Evolutionary conservation across 2,329 filamentous ascomycete genomes (phyloP), one percentile per base, ranked within the genome.

Genomic region (Bipolaris sorokiniana): DNA sequence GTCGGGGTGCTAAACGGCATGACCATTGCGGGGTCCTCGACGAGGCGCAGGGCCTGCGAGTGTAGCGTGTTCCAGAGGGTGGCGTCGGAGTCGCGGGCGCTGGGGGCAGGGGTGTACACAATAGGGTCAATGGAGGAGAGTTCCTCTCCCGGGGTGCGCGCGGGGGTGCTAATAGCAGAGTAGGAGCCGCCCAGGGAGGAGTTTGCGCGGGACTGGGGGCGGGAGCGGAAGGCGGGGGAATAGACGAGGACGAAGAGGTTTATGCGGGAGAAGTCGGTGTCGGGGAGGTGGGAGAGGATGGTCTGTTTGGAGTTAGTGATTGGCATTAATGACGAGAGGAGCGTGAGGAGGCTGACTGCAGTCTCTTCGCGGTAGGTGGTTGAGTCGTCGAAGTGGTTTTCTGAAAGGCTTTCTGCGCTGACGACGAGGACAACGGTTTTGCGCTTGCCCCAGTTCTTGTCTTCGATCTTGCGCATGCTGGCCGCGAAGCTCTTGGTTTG

Each of bases 161-260:
- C 88, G 76, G 94, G 79, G 3, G 76, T 79, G 60, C 85, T 88
- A 75, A 97, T 95, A 78, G 95, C 92, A 63, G 91, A 92, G 80
- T 92, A 97, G 4, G 92, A 96, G 50, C 91, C 96, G 83, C 85
- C 74, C 81, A 96, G 79, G 75, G 86, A 81, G 1, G 54, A 57
- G 49, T 53, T 54, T 22, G 73, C 59, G 49, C 64, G 67, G 3
- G 67, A 69, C 70, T 73, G 70, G 41, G 75, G 77, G 58, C 84
- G 81, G 50, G 92, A 88, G 77, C 92, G 91, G 51, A 96, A 80
- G 49, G 86, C 84, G 1, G 94, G 94, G 2, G 91, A 88, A 77
- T 97, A 97, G 71, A 98, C 94, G 64, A 98, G 83, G 56, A 98
- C 84, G 70, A 96, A 96, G 22, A 97, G 83, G 72, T 91, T 90